phyloP scores from a whole-genome alignment of 73 alveolate genomes.

The Tetrahymena thermophila region DNA sequence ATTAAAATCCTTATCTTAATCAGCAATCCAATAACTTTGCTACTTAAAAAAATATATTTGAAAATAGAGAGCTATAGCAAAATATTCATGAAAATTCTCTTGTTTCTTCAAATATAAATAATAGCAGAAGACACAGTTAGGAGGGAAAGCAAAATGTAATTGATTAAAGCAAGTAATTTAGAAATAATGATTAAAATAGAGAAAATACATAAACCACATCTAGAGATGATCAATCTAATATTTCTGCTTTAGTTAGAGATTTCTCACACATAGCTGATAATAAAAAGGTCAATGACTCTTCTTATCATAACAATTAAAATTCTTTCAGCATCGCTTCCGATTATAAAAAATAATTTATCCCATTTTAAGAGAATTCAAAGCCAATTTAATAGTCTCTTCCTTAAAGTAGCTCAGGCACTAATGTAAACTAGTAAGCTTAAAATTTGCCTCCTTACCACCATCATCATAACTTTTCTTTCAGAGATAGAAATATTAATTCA shows the following conservation, averaged over 20 bases:
- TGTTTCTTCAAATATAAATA: neutral
- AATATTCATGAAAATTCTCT: neutral
- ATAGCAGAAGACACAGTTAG: neutral
- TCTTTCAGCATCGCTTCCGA: neutral
- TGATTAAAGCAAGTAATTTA: neutral
- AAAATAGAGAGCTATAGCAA: neutral
- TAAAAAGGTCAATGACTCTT: neutral
- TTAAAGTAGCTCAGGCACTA: neutral
- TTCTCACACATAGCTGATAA: neutral
- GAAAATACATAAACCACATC: neutral
- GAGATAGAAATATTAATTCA: neutral
- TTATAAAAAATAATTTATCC: neutral
- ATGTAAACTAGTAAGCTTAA: neutral
- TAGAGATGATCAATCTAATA: neutral
- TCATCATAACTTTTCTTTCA: neutral
- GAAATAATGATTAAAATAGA: neutral
- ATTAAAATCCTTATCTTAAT: neutral
- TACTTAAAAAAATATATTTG: neutral
- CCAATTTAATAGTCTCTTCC: neutral
- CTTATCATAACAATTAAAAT: neutral
- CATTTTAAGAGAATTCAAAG: neutral
- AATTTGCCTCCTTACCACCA: neutral
- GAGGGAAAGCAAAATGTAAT: neutral
- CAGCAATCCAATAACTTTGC: neutral
- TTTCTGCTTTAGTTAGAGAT: neutral